These are phyloP conservation scores for Aspergillus sclerotioniger DNA, from an alignment of 495 filamentous ascomycete species.

Conservation along the genomic window DNA sequence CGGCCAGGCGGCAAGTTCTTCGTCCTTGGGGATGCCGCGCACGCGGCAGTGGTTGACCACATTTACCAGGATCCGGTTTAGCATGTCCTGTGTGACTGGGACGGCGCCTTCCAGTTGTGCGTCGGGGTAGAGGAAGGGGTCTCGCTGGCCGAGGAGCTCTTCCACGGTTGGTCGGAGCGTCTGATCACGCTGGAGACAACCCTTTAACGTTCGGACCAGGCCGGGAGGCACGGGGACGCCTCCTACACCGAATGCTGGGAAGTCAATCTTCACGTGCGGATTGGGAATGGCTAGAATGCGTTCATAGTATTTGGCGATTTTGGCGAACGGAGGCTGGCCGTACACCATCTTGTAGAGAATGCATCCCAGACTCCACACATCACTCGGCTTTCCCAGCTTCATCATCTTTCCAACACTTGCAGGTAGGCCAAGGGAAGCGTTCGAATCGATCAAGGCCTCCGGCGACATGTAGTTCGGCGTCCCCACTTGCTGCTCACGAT, in stretches of 20 bases:
- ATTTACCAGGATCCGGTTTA: slow-evolving; percentile 71
- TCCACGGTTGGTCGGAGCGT: slow-evolving; percentile 72
- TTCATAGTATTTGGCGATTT: slow-evolving; percentile 79
- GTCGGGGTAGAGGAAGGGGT: slow-evolving; percentile 83
- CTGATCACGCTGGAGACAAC: slow-evolving; percentile 79
- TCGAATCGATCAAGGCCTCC: slow-evolving; percentile 86
- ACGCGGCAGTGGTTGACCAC: slow-evolving; percentile 73
- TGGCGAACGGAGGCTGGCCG: slow-evolving; percentile 86
- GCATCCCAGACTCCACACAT: slow-evolving; percentile 95
- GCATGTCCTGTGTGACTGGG: slow-evolving; percentile 71
- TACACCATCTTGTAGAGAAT: slow-evolving; percentile 98
- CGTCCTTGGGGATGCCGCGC: slow-evolving; percentile 63
- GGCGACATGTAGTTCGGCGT: slow-evolving; percentile 99
- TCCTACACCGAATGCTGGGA: slow-evolving; percentile 72
- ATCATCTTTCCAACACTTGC: slow-evolving; percentile 69
- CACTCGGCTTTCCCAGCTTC: slow-evolving; percentile 92
- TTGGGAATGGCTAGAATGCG: slow-evolving; percentile 83
- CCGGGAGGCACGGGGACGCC: slow-evolving; percentile 66
- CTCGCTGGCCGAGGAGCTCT: slow-evolving; percentile 66
- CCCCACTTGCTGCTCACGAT: slow-evolving; percentile 90
- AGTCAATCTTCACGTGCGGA: slow-evolving; percentile 78
- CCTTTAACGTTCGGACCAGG: slow-evolving; percentile 69
- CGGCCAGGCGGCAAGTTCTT: slow-evolving; percentile 71
- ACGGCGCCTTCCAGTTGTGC: slow-evolving; percentile 59
- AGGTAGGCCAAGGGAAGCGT: slow-evolving; percentile 58